Base-by-base conservation (phyloP, 2,329 filamentous ascomycete genomes). In the Macrophomina tecta region DNA sequence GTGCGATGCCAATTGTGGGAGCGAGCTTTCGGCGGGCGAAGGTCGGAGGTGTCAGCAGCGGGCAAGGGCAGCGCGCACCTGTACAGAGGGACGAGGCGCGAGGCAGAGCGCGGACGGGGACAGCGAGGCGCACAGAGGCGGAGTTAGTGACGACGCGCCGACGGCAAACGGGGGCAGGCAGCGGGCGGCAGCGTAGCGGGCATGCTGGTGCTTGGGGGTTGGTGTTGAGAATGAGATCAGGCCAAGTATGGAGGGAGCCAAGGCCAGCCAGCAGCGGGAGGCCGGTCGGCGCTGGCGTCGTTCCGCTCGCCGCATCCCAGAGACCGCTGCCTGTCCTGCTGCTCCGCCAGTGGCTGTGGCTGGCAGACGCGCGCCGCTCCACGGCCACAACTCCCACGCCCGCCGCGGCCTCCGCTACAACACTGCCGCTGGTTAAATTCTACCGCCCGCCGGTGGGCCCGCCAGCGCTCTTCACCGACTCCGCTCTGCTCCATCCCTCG, bases 41-140 rank as follows among this genome's bases (percentile, higher is more conserved):
- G 58, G 42, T 62, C 58, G 16, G 42, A 36, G 45, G 58, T 28
- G 46, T 14, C 32, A 38, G 58, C 28, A 14, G n/a, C 42, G 46
- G 36, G 18, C 40, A 16, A n/a, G 58, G 42, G 62, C 12, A 53
- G 58, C 49, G 73, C 75, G 71, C 73, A 78, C 75, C 74, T 76
- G 70, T 76, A 77, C 72, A 74, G 68, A 65, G 71, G 72, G 76
- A 75, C 36, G 70, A 65, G 68, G 69, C 72, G 71, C n/a, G 68
- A 40, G 8, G 48, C 65, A 40, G 46, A 51, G 36, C 56, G 55
- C 64, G 38, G 42, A 12, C 51, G 68, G 67, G 55, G 63, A 55
- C 5, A 36, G 40, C 48, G 67, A 66, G 64, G 64, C 63, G 68
- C 61, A 68, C 69, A 65, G 49, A 63, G 68, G 55, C 58, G 62